A percentile compares a stretch with the other conserved stretches of the same genome.
Conservation (phyloP, 305 asterid genomes). For the Plantago lanceolata region DNA sequence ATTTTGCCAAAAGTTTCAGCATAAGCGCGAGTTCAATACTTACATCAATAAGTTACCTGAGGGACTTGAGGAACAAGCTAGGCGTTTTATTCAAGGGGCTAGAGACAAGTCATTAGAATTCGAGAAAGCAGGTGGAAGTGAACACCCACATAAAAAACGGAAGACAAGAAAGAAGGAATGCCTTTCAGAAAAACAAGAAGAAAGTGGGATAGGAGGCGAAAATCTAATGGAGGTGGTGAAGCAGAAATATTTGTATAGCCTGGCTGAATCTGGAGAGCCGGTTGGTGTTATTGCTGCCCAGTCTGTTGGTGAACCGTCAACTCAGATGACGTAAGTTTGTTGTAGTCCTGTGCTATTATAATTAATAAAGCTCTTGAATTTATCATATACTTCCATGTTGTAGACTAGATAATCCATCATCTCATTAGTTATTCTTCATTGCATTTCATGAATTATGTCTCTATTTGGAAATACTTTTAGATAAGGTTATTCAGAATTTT, state of each 20-base stretch:
- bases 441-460: conserved; percentile 2
- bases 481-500: background rate
- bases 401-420: background rate
- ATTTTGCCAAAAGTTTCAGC: conserved; percentile 48
- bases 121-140: conserved; percentile 22
- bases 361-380: conserved; percentile 14
- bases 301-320: conserved; percentile 97
- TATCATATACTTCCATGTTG: conserved; percentile 5
- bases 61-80: conserved; percentile 66
- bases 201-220: conserved; percentile 29
- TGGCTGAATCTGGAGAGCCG: conserved; percentile 89
- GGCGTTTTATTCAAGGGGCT: conserved; percentile 34
- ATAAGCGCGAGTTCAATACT: conserved; percentile 44
- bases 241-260: conserved; percentile 85
- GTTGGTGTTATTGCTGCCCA: conserved; percentile 99
- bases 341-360: conserved; percentile 20
- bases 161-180: conserved; percentile 33
- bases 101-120: conserved; percentile 27
- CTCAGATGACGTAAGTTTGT: conserved; percentile 94
- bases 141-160: conserved; percentile 27
- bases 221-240: conserved; percentile 56
- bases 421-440: background rate
- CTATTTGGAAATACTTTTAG: background rate
- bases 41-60: conserved; percentile 71
- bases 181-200: conserved; percentile 23